A percentile compares a stretch with the other conserved stretches of the same genome.
phyloP scores from a whole-genome alignment of 805 yeast species.

The Vanderwaltozyma polyspora region DNA sequence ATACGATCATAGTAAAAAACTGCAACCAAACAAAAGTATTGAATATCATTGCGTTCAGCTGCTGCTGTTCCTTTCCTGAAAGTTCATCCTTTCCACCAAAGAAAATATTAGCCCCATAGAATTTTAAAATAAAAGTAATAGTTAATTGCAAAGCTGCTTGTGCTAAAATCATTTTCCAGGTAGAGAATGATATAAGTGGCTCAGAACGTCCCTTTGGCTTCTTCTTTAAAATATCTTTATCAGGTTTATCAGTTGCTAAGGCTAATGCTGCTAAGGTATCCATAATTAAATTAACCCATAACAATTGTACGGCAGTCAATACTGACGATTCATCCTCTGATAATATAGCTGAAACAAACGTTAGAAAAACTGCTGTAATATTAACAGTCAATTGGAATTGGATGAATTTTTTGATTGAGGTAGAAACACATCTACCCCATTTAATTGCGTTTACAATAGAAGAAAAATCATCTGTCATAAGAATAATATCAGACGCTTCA shows the following conservation, averaged over 20 bases:
- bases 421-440: constrained; percentile 97
- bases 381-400: constrained; percentile 96
- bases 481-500: constrained; percentile 87
- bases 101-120: constrained; percentile 59
- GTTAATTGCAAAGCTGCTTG: constrained; percentile 71
- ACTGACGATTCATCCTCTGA: constrained; percentile 72
- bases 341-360: constrained; percentile 89
- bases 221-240: constrained; percentile 62
- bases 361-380: constrained; percentile 87
- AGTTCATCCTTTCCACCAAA: constrained; percentile 24
- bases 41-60: constrained; percentile 77
- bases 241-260: constrained; percentile 94
- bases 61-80: constrained; percentile 38
- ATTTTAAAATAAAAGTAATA: constrained; percentile 72
- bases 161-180: constrained; percentile 98
- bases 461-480: constrained; percentile 89
- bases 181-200: constrained; percentile 75
- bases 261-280: constrained; percentile 97
- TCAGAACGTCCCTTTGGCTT: constrained; percentile 75
- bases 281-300: constrained; percentile 98
- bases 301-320: constrained; percentile 88
- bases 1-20: constrained; percentile 82
- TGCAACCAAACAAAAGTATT: constrained; percentile 97
- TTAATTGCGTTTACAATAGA: constrained; percentile 93
- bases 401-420: constrained; percentile 86